phyloP scores from a whole-genome alignment of 768 basidiomycete genomes.

The Astraeus odoratus region DNA sequence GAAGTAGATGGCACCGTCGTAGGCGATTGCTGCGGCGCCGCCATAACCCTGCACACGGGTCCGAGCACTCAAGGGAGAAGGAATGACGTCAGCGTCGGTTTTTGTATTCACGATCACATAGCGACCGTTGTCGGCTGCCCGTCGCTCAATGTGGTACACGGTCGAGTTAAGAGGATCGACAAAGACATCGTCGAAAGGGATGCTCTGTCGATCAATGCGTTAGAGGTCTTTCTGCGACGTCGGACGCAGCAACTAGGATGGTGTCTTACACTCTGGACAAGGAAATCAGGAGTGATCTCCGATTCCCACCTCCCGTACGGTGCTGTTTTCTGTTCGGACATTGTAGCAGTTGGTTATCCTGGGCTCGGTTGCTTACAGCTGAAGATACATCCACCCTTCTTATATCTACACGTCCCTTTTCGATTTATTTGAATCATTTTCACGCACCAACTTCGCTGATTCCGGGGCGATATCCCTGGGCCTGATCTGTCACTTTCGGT shows the following conservation, averaged over 20 bases:
- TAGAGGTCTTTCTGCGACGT: too few relatives aligned
- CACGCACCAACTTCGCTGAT: too few relatives aligned
- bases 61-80: conserved; percentile 47
- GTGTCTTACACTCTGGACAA: conserved; percentile 35
- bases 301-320: conserved; percentile 59
- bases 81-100: conserved; percentile 43
- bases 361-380: too few relatives aligned
- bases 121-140: conserved; percentile 40
- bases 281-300: conserved; percentile 43
- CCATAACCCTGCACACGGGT: conserved; percentile 68
- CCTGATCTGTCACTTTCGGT: too few relatives aligned
- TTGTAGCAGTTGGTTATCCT: too few relatives aligned
- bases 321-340: conserved; percentile 19
- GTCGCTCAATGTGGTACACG: conserved; percentile 51
- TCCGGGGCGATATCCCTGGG: too few relatives aligned
- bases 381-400: too few relatives aligned
- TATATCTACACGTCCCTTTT: too few relatives aligned
- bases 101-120: conserved; percentile 46
- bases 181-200: conserved; percentile 36
- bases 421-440: too few relatives aligned
- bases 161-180: conserved; percentile 42
- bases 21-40: conserved; percentile 51
- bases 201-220: conserved; percentile 16
- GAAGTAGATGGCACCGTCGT: conserved; percentile 49
- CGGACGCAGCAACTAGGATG: conserved; percentile 7